Base-by-base conservation (phyloP, 495 filamentous ascomycete species). In the Astrothelium subdiscretum region DNA sequence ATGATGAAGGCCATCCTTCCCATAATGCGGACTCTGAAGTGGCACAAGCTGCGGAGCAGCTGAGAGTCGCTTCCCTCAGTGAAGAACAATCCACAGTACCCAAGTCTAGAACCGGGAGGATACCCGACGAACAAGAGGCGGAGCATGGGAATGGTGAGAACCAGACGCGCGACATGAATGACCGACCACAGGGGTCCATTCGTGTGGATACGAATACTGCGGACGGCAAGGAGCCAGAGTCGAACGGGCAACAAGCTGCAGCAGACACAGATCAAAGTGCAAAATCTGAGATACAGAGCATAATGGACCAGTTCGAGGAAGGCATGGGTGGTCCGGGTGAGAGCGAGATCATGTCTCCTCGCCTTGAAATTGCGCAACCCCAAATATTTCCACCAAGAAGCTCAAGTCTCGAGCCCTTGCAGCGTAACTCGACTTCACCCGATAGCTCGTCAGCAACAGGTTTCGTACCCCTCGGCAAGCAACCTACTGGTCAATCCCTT, bases 281-380 rank as follows among this genome's bases (percentile, higher is more conserved):
- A 1, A 85, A 85, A 59, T 85, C 86, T 1, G 94, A 97, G 71
- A 97, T 98, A 58, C 90, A 97, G 73, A 95, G 81, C 69, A 97
- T 98, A 65, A 96, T 98, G 87, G 91, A 91, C 64, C 87, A 86
- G 57, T 76, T 77, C 40, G 65, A 74, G 24, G 69, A 87, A 66
- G 82, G 82, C 22, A 81, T 81, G 1, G 82, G 83, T 58, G 87
- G 83, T 12, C 84, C 80, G 12, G 84, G 78, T 31, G 80, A 84
- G 60, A 82, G 90, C 11, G 87, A 90, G 72, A 88, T 91, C 64
- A 89, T 91, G 86, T 90, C 90, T 57, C 88, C 91, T 18, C 81
- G 85, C 15, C 72, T 92, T 27, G 88, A 88, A 72, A 78, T 87
- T 48, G 85, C 86, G 40, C 86, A 84, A 32, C 85, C 90, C 57